phyloP scores from a whole-genome alignment of 2,329 filamentous ascomycete genomes.

The Teratosphaeria pseudoeucalypti region DNA sequence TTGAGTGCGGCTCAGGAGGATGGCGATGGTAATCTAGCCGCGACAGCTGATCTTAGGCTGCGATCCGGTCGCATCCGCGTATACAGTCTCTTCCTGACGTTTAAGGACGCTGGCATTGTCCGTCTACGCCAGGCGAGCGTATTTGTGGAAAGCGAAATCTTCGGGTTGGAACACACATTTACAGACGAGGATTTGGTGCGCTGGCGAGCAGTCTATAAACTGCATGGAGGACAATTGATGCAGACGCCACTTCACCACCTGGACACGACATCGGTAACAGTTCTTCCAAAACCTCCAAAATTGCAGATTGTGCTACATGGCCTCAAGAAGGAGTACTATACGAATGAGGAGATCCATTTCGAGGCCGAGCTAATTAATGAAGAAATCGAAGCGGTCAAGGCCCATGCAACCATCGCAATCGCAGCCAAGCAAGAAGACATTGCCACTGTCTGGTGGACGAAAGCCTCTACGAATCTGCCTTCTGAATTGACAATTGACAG shows the following conservation, averaged over 20 bases:
- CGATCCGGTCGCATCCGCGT: constrained; percentile 38
- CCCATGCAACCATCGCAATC: constrained; percentile 52
- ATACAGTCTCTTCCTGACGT: constrained; percentile 52
- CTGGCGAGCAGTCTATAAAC: constrained; percentile 2
- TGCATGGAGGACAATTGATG: constrained; percentile 7
- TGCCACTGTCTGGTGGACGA: constrained; percentile 14
- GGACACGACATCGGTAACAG: constrained; percentile 50
- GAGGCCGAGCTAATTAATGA: constrained; percentile 64
- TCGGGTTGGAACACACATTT: constrained; percentile 58
- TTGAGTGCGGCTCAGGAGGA: neutral
- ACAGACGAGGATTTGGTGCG: constrained; percentile 19
- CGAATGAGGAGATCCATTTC: constrained; percentile 64
- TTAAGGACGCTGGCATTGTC: constrained; percentile 74
- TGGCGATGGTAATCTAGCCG: neutral
- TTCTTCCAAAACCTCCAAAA: constrained; percentile 85
- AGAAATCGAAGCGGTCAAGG: constrained; percentile 68
- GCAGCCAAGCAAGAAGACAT: constrained; percentile 5
- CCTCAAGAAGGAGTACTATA: constrained; percentile 65
- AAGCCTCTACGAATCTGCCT: constrained; percentile 10
- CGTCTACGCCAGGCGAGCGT: constrained; percentile 55
- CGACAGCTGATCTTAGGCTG: constrained; percentile 51
- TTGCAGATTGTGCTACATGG: constrained; percentile 62
- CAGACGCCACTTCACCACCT: constrained; percentile 24
- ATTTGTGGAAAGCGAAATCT: constrained; percentile 52
- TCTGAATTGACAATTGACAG: constrained; percentile 23